Evolutionary conservation across 805 yeast species (phyloP), one percentile per base, ranked within the genome.

Genomic region (Wickerhamiella azyma): DNA sequence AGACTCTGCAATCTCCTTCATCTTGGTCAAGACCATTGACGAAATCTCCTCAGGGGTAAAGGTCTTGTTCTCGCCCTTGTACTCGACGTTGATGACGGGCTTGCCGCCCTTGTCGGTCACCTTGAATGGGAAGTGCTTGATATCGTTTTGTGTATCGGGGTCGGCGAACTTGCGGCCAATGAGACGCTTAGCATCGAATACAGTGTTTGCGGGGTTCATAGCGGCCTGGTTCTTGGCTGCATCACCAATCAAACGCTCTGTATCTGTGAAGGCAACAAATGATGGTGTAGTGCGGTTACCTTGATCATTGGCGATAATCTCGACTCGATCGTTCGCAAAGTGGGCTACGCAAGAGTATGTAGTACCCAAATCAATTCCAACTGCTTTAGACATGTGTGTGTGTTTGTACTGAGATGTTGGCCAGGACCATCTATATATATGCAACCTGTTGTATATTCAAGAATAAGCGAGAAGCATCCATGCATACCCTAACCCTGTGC

Each of bases 221-320:
- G 96, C 95, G 47, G 95, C 95, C 71, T 89, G 96, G 69, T 89
- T 88, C 79, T 89, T 89, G 50, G 96, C 97, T 57, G 96, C 94
- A 69, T 86, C 96, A 67, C 96, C 96, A 58, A 86, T 86, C 60
- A 86, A 74, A 70, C 96, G 81, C 71, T 89, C 97, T 36, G 88
- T 75, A 63, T 85, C 96, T 26, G 94, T 85, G 77, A 88, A 88
- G 43, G 94, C 96, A 52, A 89, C 96, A 65, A 83, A 88, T 29
- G 96, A 86, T 30, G 96, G 96, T 14, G 96, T 88, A 52, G 94
- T 89, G 74, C 96, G 82, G 75, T 89, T 88, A 74, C 97, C 97
- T 72, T 89, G 96, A 67, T 88, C 96, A 63, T 88, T 88, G 59
- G 96, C 95, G 60, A 88, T 78, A 62, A 88, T 88, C 64, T 89